Conservation (phyloP, 345 rosid genomes). For the Eucalyptus curtisii region DNA sequence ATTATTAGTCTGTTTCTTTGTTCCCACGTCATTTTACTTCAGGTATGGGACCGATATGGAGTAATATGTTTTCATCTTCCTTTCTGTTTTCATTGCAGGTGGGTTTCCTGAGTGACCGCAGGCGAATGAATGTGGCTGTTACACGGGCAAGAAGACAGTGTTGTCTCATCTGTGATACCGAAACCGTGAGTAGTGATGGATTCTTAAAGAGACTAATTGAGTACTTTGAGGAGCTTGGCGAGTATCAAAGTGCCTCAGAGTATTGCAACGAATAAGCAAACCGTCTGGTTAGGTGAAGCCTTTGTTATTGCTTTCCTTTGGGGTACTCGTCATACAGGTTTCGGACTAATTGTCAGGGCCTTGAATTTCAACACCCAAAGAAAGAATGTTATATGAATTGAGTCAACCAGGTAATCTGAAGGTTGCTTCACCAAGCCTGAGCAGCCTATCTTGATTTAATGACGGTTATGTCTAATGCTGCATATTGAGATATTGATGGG, state of each 20-base stretch:
- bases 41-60: neutral
- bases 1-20: neutral
- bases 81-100: slow-evolving; percentile 27
- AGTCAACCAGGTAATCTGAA: neutral
- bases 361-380: neutral
- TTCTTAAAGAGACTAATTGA: slow-evolving; percentile 74
- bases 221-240: slow-evolving; percentile 86
- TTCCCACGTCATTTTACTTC: neutral
- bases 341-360: neutral
- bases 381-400: neutral
- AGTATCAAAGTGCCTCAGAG: slow-evolving; percentile 90
- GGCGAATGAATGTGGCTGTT: slow-evolving; percentile 96
- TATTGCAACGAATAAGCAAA: slow-evolving; percentile 16
- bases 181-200: slow-evolving; percentile 59
- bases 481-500: neutral
- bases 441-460: neutral
- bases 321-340: neutral
- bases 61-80: neutral
- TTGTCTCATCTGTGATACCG: slow-evolving; percentile 82
- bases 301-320: neutral
- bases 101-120: slow-evolving; percentile 70
- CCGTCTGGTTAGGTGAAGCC: neutral
- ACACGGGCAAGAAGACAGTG: slow-evolving; percentile 92
- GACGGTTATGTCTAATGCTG: neutral
- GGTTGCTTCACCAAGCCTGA: neutral